These are phyloP conservation scores for Hypericum androsaemum DNA, from an alignment of 345 rosid species.

Conservation along the genomic window DNA sequence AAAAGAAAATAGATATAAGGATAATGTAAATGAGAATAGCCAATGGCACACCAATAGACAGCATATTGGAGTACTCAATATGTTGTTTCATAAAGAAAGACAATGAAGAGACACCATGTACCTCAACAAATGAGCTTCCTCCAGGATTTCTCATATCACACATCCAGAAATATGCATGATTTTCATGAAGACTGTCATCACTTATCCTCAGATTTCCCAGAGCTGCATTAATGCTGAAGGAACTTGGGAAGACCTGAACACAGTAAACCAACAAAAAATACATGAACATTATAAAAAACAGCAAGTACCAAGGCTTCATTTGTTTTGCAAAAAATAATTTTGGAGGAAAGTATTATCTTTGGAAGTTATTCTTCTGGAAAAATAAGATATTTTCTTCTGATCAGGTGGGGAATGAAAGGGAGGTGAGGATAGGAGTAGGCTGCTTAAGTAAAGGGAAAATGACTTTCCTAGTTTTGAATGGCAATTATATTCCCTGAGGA, in stretches of 20 bases:
- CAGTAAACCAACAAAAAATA: slow-evolving; percentile 8
- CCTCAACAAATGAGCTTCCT: slow-evolving; percentile 97
- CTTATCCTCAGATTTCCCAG: slow-evolving; percentile 91
- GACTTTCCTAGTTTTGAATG: background rate
- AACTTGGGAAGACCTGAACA: slow-evolving; percentile 83
- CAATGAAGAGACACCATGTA: slow-evolving; percentile 8
- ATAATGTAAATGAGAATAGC: too few relatives aligned
- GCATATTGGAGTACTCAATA: too few relatives aligned
- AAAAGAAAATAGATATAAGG: slow-evolving; percentile 6
- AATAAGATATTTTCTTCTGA: background rate
- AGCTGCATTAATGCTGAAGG: slow-evolving; percentile 80
- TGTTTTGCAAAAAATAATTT: too few relatives aligned
- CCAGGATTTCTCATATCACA: slow-evolving; percentile 99
- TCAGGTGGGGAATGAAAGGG: slow-evolving; percentile 3
- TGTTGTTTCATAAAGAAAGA: background rate
- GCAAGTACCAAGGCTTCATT: too few relatives aligned
- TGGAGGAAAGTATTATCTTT: too few relatives aligned
- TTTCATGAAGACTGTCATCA: slow-evolving; percentile 78
- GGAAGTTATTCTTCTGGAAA: too few relatives aligned
- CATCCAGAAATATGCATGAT: slow-evolving; percentile 85
- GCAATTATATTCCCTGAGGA: too few relatives aligned
- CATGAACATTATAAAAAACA: slow-evolving; percentile 10
- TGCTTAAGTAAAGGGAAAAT: slow-evolving; percentile 6
- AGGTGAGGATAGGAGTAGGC: slow-evolving; percentile 3
- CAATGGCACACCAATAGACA: too few relatives aligned